A percentile compares a stretch with the other conserved stretches of the same genome.
phyloP scores from a whole-genome alignment of 129 eudicot species.

The Flaveria trinervia region DNA sequence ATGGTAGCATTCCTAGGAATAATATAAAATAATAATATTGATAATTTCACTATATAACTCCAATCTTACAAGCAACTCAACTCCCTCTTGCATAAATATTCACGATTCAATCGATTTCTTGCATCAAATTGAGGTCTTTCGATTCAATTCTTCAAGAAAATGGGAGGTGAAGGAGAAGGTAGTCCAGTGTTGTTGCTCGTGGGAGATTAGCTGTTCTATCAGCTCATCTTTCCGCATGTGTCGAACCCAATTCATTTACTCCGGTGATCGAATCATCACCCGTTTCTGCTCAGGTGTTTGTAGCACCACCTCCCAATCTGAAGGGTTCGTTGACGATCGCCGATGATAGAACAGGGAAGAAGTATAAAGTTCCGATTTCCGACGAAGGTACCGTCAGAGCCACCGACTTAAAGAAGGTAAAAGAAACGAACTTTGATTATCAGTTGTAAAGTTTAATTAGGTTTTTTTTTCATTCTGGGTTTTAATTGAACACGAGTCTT shows the following conservation, averaged over 20 bases:
- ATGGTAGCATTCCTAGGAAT: slow-evolving; percentile 31
- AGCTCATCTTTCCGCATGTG: slow-evolving; percentile 64
- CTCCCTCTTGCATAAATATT: not conserved
- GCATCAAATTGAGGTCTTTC: not conserved
- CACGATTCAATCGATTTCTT: not conserved
- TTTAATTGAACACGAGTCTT: not conserved
- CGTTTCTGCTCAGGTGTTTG: slow-evolving; percentile 57
- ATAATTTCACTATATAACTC: not conserved
- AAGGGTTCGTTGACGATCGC: slow-evolving; percentile 57
- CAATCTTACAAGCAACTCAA: slow-evolving; percentile 39
- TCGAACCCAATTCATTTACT: slow-evolving; percentile 39
- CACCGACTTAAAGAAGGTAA: slow-evolving; percentile 87
- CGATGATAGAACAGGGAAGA: slow-evolving; percentile 91
- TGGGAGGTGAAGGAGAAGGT: slow-evolving; percentile 35
- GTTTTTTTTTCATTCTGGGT: not conserved
- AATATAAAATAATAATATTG: slow-evolving; percentile 12
- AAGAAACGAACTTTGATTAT: not conserved
- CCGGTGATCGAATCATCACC: slow-evolving; percentile 42
- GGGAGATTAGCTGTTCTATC: slow-evolving; percentile 73
- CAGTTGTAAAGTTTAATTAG: not conserved
- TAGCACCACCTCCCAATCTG: slow-evolving; percentile 66
- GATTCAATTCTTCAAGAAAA: slow-evolving; percentile 9
- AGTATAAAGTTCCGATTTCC: slow-evolving; percentile 65
- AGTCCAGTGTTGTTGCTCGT: slow-evolving; percentile 47
- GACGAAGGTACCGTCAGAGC: slow-evolving; percentile 90